Evolutionary conservation across 495 filamentous ascomycete genomes (phyloP).

Genomic region (Aspergillus diversus): DNA sequence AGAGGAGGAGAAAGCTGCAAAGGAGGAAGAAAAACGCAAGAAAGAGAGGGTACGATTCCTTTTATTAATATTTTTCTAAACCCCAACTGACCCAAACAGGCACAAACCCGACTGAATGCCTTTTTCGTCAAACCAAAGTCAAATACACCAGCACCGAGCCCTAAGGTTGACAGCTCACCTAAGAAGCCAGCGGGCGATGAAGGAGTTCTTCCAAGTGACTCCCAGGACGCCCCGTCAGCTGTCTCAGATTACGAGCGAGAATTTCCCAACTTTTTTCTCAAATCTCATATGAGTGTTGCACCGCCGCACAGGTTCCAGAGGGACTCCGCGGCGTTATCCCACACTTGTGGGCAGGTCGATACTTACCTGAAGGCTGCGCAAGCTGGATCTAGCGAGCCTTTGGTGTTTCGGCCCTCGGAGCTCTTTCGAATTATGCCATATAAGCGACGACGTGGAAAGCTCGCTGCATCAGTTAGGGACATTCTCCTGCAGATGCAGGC

Average conservation of each 20-base stretch:
- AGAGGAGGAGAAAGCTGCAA: slow-evolving; percentile 62
- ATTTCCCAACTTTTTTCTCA: slow-evolving; percentile 80
- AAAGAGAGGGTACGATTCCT: slow-evolving; percentile 63
- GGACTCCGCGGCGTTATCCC: slow-evolving; percentile 57
- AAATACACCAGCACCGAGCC: slow-evolving; percentile 27
- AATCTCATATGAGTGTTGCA: slow-evolving; percentile 67
- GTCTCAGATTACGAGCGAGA: slow-evolving; percentile 66
- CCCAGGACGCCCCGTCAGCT: slow-evolving; percentile 23
- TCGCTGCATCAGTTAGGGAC: slow-evolving; percentile 60
- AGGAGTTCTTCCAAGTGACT: slow-evolving; percentile 14
- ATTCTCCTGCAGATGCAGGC: slow-evolving; percentile 64
- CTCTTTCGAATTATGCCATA: slow-evolving; percentile 62
- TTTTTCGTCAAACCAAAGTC: slow-evolving; percentile 60
- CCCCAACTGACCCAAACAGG: slow-evolving; percentile 36
- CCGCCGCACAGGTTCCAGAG: slow-evolving; percentile 53
- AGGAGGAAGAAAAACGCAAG: slow-evolving; percentile 32
- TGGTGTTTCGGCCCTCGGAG: slow-evolving; percentile 56
- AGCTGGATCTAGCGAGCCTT: slow-evolving; percentile 25
- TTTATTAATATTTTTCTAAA: neutral
- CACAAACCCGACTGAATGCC: slow-evolving; percentile 61
- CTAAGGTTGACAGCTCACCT: slow-evolving; percentile 29
- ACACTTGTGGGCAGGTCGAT: slow-evolving; percentile 52
- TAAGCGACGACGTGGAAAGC: slow-evolving; percentile 54
- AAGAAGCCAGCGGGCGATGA: slow-evolving; percentile 25
- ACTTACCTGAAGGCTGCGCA: slow-evolving; percentile 39